Base-by-base conservation (phyloP, 345 rosid genomes). In the Raphanus sativus region DNA sequence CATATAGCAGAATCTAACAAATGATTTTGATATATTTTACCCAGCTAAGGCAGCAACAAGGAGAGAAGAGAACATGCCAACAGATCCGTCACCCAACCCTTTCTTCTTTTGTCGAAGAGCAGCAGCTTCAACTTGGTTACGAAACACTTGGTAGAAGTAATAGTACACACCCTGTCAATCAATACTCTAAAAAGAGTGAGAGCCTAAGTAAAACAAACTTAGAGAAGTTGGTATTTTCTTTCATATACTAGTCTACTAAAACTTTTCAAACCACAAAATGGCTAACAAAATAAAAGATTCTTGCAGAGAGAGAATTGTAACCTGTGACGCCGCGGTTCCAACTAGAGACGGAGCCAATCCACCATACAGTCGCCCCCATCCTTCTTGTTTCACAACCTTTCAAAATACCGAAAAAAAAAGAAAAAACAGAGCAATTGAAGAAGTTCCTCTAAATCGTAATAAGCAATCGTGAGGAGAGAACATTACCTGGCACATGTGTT, bases 101-200 rank as follows among this genome's bases (percentile, higher is more conserved):
- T 78, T 86, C 84, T 77, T 87, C 75, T 58, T 87, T 36, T 30
- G 82, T 65, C 79, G 83, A 71, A 85, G 84, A 32, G 98, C 98
- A 34, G 83, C 75, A 69, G 85, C 81, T 87, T 89, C 97, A 74
- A 90, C 98, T 84, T 81, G 92, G 85, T 79, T 89, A 89, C 98
- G 90, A 84, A 96, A 93, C 86, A 96, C 90, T 96, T 96, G 97
- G 91, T 93, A 96, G 87, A 96, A 93, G 90, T 91, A 96, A 82
- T 93, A 96, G 81, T 93, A 96, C 84, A 96, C 99, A 84, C 98
- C 99, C 99, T 93, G 91, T 1, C 8, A 28, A 28, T 28, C 8
- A 28, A 28, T 28, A 2, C 29, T 28, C 15, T 81, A 29, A 86
- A 86, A 81, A 32, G 30, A 26, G 72, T 8, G 56, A 77, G 64